Conservation (phyloP, 73 alveolate species). For the Tetrahymena elliotti region DNA sequence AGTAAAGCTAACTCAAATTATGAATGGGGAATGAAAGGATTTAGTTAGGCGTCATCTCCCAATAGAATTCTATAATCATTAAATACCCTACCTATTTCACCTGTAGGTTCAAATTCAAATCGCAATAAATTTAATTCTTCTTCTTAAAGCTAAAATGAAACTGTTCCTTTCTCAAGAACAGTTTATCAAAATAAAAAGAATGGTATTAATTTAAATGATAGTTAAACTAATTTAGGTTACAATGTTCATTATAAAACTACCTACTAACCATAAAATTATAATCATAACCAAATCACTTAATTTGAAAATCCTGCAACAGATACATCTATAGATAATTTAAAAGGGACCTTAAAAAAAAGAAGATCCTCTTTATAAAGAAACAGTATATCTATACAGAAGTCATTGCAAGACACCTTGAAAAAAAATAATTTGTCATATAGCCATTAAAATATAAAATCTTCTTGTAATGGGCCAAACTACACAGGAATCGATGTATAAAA, state of each 20-base stretch:
- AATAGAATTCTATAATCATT: neutral
- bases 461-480: neutral
- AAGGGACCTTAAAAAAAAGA: neutral
- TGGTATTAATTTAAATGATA: neutral
- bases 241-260: neutral
- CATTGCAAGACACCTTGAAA: neutral
- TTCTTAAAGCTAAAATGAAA: neutral
- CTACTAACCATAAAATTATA: neutral
- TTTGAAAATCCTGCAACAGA: neutral
- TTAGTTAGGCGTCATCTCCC: neutral
- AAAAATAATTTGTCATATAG: neutral
- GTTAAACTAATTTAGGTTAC: neutral
- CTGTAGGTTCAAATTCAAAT: neutral
- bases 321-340: neutral
- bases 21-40: neutral
- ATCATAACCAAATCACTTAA: neutral
- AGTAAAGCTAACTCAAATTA: neutral
- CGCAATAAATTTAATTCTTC: neutral
- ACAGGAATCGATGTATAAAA: neutral
- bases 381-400: neutral
- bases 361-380: neutral
- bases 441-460: neutral
- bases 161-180: neutral
- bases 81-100: neutral
- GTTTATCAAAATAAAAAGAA: neutral